Percentiles rank a stretch among this genome's conserved stretches.
Conservation (phyloP, 345 rosid species). For the Aquilaria sinensis region DNA sequence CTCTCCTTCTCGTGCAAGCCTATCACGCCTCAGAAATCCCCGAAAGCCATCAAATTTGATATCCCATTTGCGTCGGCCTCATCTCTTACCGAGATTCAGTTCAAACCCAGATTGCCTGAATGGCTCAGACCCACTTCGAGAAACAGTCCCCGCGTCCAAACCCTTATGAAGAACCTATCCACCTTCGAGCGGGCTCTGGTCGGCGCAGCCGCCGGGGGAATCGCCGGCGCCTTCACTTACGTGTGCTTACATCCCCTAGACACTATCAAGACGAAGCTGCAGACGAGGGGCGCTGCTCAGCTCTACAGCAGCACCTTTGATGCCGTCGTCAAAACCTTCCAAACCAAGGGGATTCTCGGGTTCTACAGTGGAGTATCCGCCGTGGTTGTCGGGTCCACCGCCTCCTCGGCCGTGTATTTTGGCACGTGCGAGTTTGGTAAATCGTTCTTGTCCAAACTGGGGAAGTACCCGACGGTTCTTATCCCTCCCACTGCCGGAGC, state of each 20-base stretch:
- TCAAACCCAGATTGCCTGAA: slow-evolving; percentile 20
- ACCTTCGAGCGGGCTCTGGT: slow-evolving; percentile 74
- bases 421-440: slow-evolving; percentile 97
- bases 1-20: no score
- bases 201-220: slow-evolving; percentile 82
- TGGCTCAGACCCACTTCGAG: slow-evolving; percentile 46
- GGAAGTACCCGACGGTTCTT: slow-evolving; percentile 56
- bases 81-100: slow-evolving; percentile 24
- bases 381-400: slow-evolving; percentile 84
- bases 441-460: slow-evolving; percentile 61
- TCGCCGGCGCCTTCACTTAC: slow-evolving; percentile 92
- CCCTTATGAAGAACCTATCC: slow-evolving; percentile 61
- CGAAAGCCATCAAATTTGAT: slow-evolving; percentile 5
- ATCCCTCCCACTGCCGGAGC: slow-evolving; percentile 97
- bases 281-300: slow-evolving; percentile 80
- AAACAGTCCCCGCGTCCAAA: slow-evolving; percentile 36
- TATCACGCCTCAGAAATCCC: not conserved
- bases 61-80: slow-evolving; percentile 44
- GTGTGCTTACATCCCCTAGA: slow-evolving; percentile 83
- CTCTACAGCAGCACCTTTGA: slow-evolving; percentile 58
- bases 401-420: slow-evolving; percentile 83
- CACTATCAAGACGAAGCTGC: slow-evolving; percentile 85
- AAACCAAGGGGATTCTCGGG: slow-evolving; percentile 68
- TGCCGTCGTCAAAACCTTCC: slow-evolving; percentile 69
- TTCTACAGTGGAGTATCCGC: slow-evolving; percentile 92